These are phyloP conservation scores for Aspergillus sp. DNA, from an alignment of 2,329 filamentous ascomycete genomes.

Conservation along the genomic window DNA sequence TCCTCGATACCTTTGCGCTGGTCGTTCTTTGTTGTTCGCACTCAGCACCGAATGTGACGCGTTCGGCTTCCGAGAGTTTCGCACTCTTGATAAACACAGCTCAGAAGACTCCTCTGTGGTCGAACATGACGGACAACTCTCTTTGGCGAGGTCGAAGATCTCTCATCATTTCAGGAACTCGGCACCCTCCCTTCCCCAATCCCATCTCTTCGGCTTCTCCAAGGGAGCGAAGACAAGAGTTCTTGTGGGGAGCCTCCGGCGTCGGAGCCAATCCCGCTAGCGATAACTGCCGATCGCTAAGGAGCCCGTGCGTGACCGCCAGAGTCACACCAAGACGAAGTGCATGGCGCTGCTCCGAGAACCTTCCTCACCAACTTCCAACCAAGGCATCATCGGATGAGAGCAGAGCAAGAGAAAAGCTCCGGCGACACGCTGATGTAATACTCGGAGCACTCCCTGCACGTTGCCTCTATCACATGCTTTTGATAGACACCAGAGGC, in stretches of 20 bases:
- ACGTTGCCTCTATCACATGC: conserved; percentile 22
- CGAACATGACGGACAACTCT: background rate
- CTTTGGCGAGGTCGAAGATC: background rate
- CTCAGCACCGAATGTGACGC: background rate
- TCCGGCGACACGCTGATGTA: background rate
- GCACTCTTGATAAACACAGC: background rate
- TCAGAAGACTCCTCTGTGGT: background rate
- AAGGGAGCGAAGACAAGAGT: conserved; percentile 18
- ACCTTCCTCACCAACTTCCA: background rate
- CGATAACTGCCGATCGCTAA: conserved; percentile 19
- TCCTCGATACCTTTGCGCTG: background rate
- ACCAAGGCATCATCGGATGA: background rate
- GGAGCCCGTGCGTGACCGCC: conserved; percentile 15
- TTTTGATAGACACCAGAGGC: conserved; percentile 15
- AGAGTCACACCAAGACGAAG: background rate
- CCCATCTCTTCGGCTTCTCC: conserved; percentile 2
- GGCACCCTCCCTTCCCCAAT: background rate
- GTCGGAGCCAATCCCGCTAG: conserved; percentile 19
- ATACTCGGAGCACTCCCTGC: background rate
- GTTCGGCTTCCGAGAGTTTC: background rate
- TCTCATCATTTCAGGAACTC: background rate
- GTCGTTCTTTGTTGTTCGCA: background rate
- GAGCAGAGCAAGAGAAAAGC: background rate
- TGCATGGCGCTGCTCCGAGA: background rate
- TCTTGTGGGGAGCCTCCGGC: conserved; percentile 18